Evolutionary conservation across 2,329 filamentous ascomycete genomes (phyloP), one percentile per base, ranked within the genome.

Genomic region (Hypoxylon sp.): DNA sequence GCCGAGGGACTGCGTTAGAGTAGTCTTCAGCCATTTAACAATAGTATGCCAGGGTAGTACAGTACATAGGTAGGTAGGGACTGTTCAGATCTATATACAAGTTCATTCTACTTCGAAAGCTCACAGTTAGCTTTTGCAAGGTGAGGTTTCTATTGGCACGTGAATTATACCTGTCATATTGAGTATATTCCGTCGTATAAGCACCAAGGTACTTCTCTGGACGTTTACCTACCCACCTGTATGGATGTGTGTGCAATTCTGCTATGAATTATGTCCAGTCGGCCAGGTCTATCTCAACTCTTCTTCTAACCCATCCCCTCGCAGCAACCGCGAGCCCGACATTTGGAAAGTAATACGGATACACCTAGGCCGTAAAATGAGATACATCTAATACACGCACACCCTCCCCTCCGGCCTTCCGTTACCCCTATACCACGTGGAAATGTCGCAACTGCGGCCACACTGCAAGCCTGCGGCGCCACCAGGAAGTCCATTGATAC

Each of bases 361-460:
- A 17, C 19, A 25, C 50, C 23, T 13, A 41, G 5, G 28, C 28
- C 28, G 28, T n/a, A 28, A 5, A 30, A 19, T 21, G 19, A 19
- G 7, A 49, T 6, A 10, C 34, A 51, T n/a, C 34, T 21, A 34
- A 50, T 60, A 43, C 11, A 17, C 25, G 9, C 57, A 60, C 46
- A 6, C 36, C 57, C 46, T 34, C 45, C 34, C n/a, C 2, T n/a
- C 17, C 19, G 11, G 4, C 49, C 51, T 38, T 11, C 32, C 19
- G 2, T 3, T n/a, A 9, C 5, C 32, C 45, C 46, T 17, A 17
- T 9, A 28, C 36, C 56, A 51, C 34, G 32, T 51, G 46, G 41
- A 43, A 7, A 28, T 11, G 57, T 60, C 21, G 28, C 25, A 60
- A 11, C 14, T 17, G 34, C 48, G 5, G n/a, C 13, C 36, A 45